Conservation (phyloP, 2,329 filamentous ascomycete genomes). For the Trichophyton simii region DNA sequence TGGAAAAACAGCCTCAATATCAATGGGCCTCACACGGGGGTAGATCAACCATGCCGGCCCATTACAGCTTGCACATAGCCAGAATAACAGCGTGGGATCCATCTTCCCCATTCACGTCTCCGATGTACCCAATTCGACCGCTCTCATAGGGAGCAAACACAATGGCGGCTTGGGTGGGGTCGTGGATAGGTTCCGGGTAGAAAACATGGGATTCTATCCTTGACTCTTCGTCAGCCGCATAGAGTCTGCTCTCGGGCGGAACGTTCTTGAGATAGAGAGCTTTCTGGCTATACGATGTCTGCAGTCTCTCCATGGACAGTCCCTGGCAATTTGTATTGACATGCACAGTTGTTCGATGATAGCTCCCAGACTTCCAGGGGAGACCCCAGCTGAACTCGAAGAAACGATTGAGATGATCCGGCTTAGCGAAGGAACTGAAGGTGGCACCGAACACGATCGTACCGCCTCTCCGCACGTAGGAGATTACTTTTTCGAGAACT, state of each 20-base stretch:
- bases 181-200: neutral
- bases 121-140: neutral
- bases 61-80: neutral
- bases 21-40: neutral
- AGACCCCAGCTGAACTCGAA: neutral
- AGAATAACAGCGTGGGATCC: neutral
- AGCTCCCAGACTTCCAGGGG: neutral
- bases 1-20: neutral
- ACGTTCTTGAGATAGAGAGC: neutral
- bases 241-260: neutral
- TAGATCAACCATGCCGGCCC: no score
- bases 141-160: neutral
- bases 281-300: neutral
- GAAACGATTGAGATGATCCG: neutral
- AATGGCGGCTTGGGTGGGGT: neutral
- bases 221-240: neutral
- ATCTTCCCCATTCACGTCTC: neutral
- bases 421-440: neutral
- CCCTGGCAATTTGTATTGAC: neutral
- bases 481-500: neutral
- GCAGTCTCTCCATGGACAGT: neutral
- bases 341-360: neutral
- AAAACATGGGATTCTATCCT: neutral
- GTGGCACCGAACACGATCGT: neutral
- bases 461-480: neutral